Evolutionary conservation across 148 eudicot species (phyloP).

Genomic region (Arbutus unedo): DNA sequence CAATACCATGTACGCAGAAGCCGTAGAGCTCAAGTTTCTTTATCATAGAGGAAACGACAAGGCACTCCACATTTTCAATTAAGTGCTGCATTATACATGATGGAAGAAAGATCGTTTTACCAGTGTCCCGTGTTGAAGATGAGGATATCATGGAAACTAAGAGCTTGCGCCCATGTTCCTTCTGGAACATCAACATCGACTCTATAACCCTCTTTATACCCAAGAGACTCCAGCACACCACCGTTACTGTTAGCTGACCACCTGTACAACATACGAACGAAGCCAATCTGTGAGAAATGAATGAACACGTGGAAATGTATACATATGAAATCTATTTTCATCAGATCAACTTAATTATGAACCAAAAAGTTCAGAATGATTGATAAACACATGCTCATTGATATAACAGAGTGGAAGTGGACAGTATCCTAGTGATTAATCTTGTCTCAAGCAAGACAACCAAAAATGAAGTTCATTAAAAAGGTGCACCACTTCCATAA

Average conservation of each 20-base stretch:
- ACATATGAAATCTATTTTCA: not conserved
- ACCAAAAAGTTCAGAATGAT: not conserved
- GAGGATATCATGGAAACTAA: constrained; percentile 77
- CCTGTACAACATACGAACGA: constrained; percentile 31
- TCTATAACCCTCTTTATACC: constrained; percentile 88
- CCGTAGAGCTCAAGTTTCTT: not conserved
- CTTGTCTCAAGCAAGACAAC: not conserved
- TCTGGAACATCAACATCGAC: constrained; percentile 90
- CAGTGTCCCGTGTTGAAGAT: constrained; percentile 94
- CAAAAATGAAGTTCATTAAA: not conserved
- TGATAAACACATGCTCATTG: not conserved
- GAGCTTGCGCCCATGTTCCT: constrained; percentile 80
- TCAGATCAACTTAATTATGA: not conserved
- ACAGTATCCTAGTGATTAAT: not conserved
- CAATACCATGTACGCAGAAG: not conserved
- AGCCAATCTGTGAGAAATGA: not conserved
- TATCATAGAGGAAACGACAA: not conserved
- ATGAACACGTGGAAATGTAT: not conserved
- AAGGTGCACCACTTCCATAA: constrained; percentile 5
- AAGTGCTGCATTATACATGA: not conserved
- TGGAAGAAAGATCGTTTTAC: constrained; percentile 34
- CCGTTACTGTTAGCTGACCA: constrained; percentile 65
- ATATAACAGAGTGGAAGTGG: not conserved
- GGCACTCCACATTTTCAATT: not conserved
- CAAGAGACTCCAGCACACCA: constrained; percentile 72